Evolutionary conservation across 192 early-diverging fungal genomes (phyloP).

Genomic region (Coemansia sp.): DNA sequence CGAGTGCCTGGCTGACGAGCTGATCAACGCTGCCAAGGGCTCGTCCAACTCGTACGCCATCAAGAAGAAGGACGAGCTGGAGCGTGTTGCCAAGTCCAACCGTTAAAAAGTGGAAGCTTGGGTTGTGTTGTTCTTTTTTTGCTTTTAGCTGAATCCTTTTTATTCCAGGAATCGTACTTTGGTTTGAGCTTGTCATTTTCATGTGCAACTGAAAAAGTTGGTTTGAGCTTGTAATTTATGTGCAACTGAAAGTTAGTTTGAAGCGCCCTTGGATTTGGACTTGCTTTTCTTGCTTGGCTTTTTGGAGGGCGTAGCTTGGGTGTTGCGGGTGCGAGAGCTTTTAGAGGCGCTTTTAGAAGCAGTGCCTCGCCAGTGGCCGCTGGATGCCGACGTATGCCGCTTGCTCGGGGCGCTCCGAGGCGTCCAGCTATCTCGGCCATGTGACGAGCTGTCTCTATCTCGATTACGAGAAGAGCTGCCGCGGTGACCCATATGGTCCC

Average conservation of each 20-base stretch:
- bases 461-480: neutral
- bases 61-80: constrained; percentile 99
- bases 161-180: too few relatives aligned
- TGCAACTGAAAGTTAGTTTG: too few relatives aligned
- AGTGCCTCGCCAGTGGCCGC: neutral
- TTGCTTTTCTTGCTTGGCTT: neutral
- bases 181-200: too few relatives aligned
- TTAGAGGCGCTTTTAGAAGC: neutral
- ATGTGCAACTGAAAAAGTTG: too few relatives aligned
- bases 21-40: constrained; percentile 98
- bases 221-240: too few relatives aligned
- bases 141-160: neutral
- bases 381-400: neutral
- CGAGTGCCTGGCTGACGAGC: constrained; percentile 98
- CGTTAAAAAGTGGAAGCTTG: constrained; percentile 7
- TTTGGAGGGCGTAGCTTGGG: neutral
- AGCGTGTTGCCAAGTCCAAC: constrained; percentile 64
- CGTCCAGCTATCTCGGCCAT: neutral
- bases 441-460: neutral
- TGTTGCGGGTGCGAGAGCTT: neutral
- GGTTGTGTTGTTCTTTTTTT: neutral
- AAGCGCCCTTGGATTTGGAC: neutral
- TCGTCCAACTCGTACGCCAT: constrained; percentile 99
- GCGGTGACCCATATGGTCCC: neutral
- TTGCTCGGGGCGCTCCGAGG: neutral